phyloP scores from a whole-genome alignment of 2,329 filamentous ascomycete species.

The Cladophialophora carrionii region DNA sequence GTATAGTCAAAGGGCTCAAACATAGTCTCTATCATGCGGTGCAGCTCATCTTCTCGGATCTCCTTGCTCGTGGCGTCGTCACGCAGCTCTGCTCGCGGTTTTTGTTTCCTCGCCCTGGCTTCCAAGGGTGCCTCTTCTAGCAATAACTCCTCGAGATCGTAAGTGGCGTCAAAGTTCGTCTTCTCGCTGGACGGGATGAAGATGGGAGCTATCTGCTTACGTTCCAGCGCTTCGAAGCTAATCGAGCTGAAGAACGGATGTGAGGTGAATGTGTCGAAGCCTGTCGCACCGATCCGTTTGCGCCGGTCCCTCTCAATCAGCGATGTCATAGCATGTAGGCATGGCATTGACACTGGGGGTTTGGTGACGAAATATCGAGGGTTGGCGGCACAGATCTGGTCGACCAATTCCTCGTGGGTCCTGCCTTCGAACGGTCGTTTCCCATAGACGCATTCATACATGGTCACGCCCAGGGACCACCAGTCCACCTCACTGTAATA shows the following conservation, averaged over 20 bases:
- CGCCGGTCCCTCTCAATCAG: conserved; percentile 79
- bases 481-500: conserved; percentile 92
- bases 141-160: conserved; percentile 90
- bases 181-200: conserved; percentile 95
- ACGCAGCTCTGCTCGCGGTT: conserved; percentile 86
- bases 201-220: conserved; percentile 85
- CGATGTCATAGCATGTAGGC: conserved; percentile 83
- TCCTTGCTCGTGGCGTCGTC: conserved; percentile 95
- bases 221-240: conserved; percentile 81
- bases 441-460: conserved; percentile 99
- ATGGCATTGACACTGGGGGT: conserved; percentile 84
- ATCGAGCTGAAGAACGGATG: conserved; percentile 87
- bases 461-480: conserved; percentile 98
- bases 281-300: conserved; percentile 78
- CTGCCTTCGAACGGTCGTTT: conserved; percentile 96
- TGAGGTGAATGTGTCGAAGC: conserved; percentile 81
- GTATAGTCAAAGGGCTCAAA: conserved; percentile 98
- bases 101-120: conserved; percentile 87
- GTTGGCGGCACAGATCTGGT: conserved; percentile 76
- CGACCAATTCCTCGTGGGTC: conserved; percentile 77
- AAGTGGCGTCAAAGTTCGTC: conserved; percentile 98
- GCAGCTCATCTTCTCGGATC: conserved; percentile 90
- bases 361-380: conserved; percentile 91
- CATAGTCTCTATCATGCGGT: conserved; percentile 89
- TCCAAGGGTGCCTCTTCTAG: conserved; percentile 94